phyloP scores from a whole-genome alignment of 2,329 filamentous ascomycete species.

The Fusarium camptoceras region DNA sequence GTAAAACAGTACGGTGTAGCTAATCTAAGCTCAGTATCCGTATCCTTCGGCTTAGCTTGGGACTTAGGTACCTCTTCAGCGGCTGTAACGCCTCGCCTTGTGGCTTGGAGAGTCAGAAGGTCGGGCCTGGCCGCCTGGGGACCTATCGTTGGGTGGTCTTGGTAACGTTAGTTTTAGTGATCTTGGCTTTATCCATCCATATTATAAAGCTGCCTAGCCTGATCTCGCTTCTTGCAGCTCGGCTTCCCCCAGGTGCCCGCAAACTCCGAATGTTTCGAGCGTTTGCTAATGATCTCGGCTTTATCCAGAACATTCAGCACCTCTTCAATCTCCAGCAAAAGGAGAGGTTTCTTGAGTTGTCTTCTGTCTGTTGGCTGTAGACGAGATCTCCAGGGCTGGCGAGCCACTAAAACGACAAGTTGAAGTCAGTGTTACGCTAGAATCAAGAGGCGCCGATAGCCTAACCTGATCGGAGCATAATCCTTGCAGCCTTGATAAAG shows the following conservation, averaged over 20 bases:
- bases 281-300: not conserved
- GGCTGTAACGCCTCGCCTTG: slow-evolving; percentile 17
- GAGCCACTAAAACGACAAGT: slow-evolving; percentile 23
- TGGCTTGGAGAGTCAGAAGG: slow-evolving; percentile 30
- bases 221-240: slow-evolving; percentile 12
- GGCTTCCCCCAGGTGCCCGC: slow-evolving; percentile 20
- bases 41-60: not conserved
- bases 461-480: slow-evolving; percentile 21
- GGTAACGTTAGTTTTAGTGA: slow-evolving; percentile 27
- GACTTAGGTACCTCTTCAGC: not conserved
- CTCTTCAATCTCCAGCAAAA: not conserved
- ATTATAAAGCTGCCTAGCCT: slow-evolving; percentile 30
- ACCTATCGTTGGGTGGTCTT: slow-evolving; percentile 2
- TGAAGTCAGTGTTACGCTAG: slow-evolving; percentile 32
- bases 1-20: not conserved
- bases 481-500: slow-evolving; percentile 11
- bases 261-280: slow-evolving; percentile 16
- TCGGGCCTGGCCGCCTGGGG: not conserved
- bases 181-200: slow-evolving; percentile 2
- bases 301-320: slow-evolving; percentile 2
- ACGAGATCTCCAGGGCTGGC: not conserved
- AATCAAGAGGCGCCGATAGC: slow-evolving; percentile 36
- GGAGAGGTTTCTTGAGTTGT: not conserved
- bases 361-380: not conserved
- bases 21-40: slow-evolving; percentile 1